These are phyloP conservation scores for Waltergamsia citrina DNA, from an alignment of 2,329 filamentous ascomycete genomes.

Conservation along the genomic window DNA sequence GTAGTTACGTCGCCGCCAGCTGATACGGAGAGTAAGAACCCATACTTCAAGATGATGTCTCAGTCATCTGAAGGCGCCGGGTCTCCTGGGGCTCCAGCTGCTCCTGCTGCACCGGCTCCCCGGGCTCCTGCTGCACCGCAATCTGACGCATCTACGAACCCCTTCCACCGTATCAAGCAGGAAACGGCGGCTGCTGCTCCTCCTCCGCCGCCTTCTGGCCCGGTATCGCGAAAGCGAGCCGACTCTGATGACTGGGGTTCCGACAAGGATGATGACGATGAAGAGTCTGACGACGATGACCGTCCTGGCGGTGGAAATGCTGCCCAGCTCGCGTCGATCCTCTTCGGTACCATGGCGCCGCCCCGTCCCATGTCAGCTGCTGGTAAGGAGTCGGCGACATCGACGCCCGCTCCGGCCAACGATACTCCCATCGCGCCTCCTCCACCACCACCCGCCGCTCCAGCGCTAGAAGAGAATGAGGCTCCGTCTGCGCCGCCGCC, in stretches of 20 bases:
- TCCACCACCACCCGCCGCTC: constrained; percentile 19
- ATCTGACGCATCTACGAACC: constrained; percentile 70
- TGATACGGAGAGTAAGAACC: constrained; percentile 81
- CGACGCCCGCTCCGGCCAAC: constrained; percentile 26
- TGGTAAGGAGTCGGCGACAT: constrained; percentile 52
- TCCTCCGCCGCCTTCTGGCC: constrained; percentile 21
- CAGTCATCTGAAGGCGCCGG: constrained; percentile 47
- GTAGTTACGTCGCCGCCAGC: constrained; percentile 43
- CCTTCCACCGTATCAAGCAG: constrained; percentile 81
- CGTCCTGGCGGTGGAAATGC: constrained; percentile 73
- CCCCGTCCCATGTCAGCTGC: constrained; percentile 79
- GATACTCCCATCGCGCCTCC: constrained; percentile 29
- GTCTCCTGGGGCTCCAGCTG: constrained; percentile 24
- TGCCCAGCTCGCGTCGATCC: constrained; percentile 84
- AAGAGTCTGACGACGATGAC: constrained; percentile 69
- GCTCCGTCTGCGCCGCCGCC: constrained; percentile 14
- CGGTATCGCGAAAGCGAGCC: constrained; percentile 44
- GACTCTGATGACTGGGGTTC: constrained; percentile 76
- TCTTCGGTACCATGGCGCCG: constrained; percentile 95
- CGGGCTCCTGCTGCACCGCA: constrained; percentile 33
- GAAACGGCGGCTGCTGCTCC: constrained; percentile 44
- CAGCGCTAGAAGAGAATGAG: constrained; percentile 6
- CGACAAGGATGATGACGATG: constrained; percentile 48
- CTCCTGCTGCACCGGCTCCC: constrained; percentile 32
- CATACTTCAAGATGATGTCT: constrained; percentile 85